phyloP scores from a whole-genome alignment of 1,284 basidiomycete genomes.

The Boletus albobrunnescens region DNA sequence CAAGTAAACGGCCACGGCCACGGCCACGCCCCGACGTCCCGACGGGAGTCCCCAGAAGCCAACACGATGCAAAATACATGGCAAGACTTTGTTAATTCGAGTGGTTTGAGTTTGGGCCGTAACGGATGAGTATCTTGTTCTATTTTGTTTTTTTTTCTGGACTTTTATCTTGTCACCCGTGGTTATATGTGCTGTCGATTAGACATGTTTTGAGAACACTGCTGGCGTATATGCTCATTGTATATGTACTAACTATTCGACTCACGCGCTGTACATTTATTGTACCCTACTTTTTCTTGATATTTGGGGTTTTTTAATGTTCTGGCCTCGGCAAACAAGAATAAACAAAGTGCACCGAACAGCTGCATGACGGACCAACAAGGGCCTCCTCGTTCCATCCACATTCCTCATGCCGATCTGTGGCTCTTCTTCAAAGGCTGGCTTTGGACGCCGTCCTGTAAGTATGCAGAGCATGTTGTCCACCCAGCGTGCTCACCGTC shows the following conservation, averaged over 20 bases:
- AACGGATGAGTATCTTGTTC: constrained; percentile 11
- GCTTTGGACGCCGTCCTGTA: constrained; percentile 54
- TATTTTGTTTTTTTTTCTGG: neutral
- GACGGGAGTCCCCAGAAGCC: constrained; percentile 50
- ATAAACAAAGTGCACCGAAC: constrained; percentile 17
- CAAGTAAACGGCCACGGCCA: constrained; percentile 37
- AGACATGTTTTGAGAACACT: constrained; percentile 13
- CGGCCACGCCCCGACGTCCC: no score
- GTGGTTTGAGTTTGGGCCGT: constrained; percentile 26
- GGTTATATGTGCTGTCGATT: constrained; percentile 9
- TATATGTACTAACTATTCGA: constrained; percentile 22
- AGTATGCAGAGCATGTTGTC: constrained; percentile 16
- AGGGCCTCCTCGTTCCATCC: constrained; percentile 6
- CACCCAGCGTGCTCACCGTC: constrained; percentile 18
- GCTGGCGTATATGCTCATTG: constrained; percentile 10
- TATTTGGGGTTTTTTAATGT: neutral
- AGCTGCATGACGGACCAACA: neutral
- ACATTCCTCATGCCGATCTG: constrained; percentile 45
- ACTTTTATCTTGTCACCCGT: constrained; percentile 3
- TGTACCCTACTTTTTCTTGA: constrained; percentile 30
- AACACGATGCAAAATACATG: constrained; percentile 54
- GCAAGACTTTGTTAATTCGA: constrained; percentile 51
- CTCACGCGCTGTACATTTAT: constrained; percentile 9
- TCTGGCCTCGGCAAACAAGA: constrained; percentile 24
- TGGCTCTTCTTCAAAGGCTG: constrained; percentile 46